A percentile compares a stretch with the other conserved stretches of the same genome.
phyloP scores from a whole-genome alignment of 2,329 filamentous ascomycete species.

The Diaporthe sp. region DNA sequence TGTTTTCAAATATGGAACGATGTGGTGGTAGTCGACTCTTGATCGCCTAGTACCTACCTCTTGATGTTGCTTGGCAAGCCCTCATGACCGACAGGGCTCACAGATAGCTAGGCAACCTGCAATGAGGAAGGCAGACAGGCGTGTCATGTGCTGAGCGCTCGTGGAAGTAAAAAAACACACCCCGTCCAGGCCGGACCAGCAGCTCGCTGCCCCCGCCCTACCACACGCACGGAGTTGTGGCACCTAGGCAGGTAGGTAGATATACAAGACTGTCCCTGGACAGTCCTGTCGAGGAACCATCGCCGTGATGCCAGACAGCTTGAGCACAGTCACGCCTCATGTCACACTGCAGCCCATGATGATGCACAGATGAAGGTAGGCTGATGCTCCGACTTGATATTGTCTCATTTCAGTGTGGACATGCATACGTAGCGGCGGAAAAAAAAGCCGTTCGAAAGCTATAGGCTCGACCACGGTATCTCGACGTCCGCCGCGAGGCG shows the following conservation, averaged over 20 bases:
- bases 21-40: background rate
- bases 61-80: background rate
- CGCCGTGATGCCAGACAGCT: background rate
- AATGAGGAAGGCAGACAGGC: background rate
- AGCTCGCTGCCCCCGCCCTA: background rate
- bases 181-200: background rate
- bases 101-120: too few species aligned
- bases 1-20: background rate
- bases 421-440: background rate
- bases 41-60: background rate
- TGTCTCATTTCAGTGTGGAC: background rate
- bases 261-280: background rate
- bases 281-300: background rate
- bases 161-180: background rate
- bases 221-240: background rate
- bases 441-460: background rate
- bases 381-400: background rate
- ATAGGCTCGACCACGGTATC: background rate
- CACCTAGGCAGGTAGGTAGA: background rate
- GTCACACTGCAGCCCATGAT: background rate
- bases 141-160: too few species aligned
- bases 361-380: background rate
- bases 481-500: background rate
- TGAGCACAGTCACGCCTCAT: background rate
- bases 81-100: too few species aligned